Evolutionary conservation across 345 rosid genomes (phyloP).

Genomic region (Arabidopsis thaliana): DNA sequence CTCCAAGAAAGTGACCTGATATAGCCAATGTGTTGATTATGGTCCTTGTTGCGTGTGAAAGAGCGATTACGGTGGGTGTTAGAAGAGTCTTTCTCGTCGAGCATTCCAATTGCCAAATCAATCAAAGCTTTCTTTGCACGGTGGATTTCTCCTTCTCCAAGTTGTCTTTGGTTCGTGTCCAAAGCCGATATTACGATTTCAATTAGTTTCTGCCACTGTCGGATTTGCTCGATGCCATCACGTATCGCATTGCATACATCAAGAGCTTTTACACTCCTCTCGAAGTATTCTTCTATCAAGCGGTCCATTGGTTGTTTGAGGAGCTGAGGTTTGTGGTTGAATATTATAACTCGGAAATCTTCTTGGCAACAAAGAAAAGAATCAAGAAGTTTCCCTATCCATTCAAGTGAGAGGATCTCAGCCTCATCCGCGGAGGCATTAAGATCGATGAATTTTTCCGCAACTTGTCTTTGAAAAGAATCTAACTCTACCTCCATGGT

Average conservation of each 20-base stretch:
- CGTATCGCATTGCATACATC: constrained; percentile 82
- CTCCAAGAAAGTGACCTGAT: constrained; percentile 90
- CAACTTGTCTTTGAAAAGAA: constrained; percentile 62
- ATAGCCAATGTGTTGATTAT: constrained; percentile 56
- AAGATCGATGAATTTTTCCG: constrained; percentile 56
- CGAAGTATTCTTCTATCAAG: constrained; percentile 59
- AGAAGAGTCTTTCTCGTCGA: constrained; percentile 76
- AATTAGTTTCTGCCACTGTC: constrained; percentile 64
- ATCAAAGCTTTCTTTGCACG: constrained; percentile 81
- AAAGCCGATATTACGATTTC: constrained; percentile 67
- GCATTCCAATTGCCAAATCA: constrained; percentile 79
- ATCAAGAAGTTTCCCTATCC: constrained; percentile 63
- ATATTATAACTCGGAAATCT: constrained; percentile 57
- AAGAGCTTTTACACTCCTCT: constrained; percentile 76
- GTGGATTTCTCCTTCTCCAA: constrained; percentile 79
- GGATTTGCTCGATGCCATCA: constrained; percentile 71
- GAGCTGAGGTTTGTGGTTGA: constrained; percentile 44
- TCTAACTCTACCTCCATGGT: constrained; percentile 58
- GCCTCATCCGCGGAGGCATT: constrained; percentile 43
- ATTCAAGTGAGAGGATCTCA: constrained; percentile 57
- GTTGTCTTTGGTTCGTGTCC: constrained; percentile 40
- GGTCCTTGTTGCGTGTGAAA: constrained; percentile 60
- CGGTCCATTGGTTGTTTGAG: constrained; percentile 56
- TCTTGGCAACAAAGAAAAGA: constrained; percentile 64
- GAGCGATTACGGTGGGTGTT: constrained; percentile 70